Conservation (phyloP, 2,329 filamentous ascomycete genomes). For the Penicillium hordei region DNA sequence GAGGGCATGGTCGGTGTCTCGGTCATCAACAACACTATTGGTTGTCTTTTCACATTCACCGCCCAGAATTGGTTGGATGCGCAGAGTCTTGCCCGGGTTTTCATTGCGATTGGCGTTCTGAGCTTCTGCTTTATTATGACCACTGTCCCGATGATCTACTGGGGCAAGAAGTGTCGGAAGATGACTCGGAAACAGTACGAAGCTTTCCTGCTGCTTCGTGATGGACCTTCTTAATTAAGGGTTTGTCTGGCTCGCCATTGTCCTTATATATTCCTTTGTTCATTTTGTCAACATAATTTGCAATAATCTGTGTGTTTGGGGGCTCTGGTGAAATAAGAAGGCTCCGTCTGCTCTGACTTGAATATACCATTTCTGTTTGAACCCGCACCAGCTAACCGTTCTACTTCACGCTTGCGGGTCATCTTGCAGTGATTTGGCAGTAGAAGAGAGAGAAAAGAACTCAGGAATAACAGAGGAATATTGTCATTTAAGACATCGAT, state of each 20-base stretch:
- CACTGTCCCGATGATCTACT: constrained; percentile 56
- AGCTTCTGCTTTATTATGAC: constrained; percentile 53
- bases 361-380: not conserved
- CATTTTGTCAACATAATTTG: not conserved
- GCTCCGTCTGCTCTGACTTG: not conserved
- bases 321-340: too few species aligned
- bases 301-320: not conserved
- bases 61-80: constrained; percentile 51
- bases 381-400: not conserved
- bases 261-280: not conserved
- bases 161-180: constrained; percentile 51
- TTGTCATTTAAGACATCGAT: not conserved
- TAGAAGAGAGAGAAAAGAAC: too few species aligned
- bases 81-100: constrained; percentile 49
- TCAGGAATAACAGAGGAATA: not conserved
- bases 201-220: constrained; percentile 51
- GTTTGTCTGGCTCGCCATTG: not conserved
- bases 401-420: not conserved
- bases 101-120: constrained; percentile 54
- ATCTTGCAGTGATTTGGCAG: not conserved
- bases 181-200: constrained; percentile 51
- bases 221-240: constrained; percentile 24
- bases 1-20: constrained; percentile 61
- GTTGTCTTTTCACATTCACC: constrained; percentile 56
- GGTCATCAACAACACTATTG: constrained; percentile 58